Conservation (phyloP, 108 stramenopile species). For the Fragilaria crotonensis region DNA sequence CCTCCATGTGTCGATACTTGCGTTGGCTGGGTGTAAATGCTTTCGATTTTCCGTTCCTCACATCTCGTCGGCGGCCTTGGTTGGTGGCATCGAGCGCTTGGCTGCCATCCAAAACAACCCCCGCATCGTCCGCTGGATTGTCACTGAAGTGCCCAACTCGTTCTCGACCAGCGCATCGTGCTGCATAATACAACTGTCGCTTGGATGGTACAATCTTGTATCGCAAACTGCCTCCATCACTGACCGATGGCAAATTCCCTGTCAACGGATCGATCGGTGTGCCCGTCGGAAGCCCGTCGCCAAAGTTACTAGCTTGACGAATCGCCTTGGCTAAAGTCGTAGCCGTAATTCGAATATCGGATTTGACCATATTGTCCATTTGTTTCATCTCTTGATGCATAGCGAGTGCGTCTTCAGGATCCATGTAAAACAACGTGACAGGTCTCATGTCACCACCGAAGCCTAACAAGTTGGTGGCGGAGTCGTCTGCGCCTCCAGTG, state of each 20-base stretch:
- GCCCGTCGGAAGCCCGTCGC: slow-evolving; percentile 68
- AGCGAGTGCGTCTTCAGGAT: slow-evolving; percentile 66
- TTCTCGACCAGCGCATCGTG: slow-evolving; percentile 68
- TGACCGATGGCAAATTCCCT: slow-evolving; percentile 42
- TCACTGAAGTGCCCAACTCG: slow-evolving; percentile 61
- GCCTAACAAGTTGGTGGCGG: not conserved
- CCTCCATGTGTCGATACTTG: slow-evolving; percentile 65
- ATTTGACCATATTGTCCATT: slow-evolving; percentile 62
- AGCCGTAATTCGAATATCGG: slow-evolving; percentile 61
- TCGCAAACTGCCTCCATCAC: slow-evolving; percentile 66
- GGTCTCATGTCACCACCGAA: slow-evolving; percentile 5
- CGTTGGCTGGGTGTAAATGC: slow-evolving; percentile 18
- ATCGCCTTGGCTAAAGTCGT: slow-evolving; percentile 63
- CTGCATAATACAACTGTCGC: slow-evolving; percentile 75
- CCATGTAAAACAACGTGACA: slow-evolving; percentile 68
- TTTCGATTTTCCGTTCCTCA: slow-evolving; percentile 36
- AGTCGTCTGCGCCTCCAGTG: not conserved
- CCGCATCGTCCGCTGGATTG: slow-evolving; percentile 39
- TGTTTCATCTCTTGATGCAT: slow-evolving; percentile 76
- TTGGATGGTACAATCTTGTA: slow-evolving; percentile 80
- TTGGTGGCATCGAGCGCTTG: slow-evolving; percentile 51
- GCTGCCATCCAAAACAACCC: slow-evolving; percentile 23
- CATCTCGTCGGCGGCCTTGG: slow-evolving; percentile 36
- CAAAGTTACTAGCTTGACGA: slow-evolving; percentile 52
- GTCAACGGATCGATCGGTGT: slow-evolving; percentile 48